Evolutionary conservation across 331 rosid species (phyloP).

Genomic region (Malus hybrid): DNA sequence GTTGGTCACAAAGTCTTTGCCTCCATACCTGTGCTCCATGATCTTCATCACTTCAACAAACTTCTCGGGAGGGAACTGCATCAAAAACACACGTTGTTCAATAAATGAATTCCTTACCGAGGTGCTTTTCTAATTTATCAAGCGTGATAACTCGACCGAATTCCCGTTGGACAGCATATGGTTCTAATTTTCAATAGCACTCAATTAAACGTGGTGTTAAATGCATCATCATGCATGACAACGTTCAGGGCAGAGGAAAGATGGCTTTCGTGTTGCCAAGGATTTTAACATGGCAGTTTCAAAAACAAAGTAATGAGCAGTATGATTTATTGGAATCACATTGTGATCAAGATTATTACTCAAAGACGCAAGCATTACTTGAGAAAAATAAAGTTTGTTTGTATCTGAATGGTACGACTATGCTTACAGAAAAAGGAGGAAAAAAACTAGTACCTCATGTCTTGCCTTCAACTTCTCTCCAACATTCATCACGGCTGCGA

Average conservation of each 20-base stretch:
- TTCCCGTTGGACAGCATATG: background rate
- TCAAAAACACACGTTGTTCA: background rate
- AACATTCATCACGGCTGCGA: conserved; percentile 62
- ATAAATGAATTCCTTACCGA: conserved; percentile 7
- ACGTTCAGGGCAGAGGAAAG: background rate
- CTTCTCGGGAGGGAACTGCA: conserved; percentile 76
- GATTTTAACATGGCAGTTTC: background rate
- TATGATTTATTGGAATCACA: background rate
- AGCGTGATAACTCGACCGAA: background rate
- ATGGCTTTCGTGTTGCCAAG: background rate
- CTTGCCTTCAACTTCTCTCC: conserved; percentile 79
- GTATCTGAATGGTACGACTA: background rate
- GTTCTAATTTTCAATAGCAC: background rate
- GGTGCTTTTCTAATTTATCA: too few relatives aligned
- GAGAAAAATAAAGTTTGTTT: background rate
- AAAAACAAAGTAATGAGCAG: background rate
- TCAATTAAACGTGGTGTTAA: background rate
- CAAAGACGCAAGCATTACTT: background rate
- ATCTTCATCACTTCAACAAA: conserved; percentile 80
- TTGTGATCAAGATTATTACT: background rate
- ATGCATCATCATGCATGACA: background rate
- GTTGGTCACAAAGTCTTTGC: conserved; percentile 83
- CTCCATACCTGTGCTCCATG: conserved; percentile 96
- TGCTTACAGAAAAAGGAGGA: background rate
- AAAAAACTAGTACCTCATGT: conserved; percentile 63